Percentiles rank a stretch among this genome's conserved stretches.
Conservation (phyloP, 1,139 yeast genomes). For the Zygoascus meyerae region DNA sequence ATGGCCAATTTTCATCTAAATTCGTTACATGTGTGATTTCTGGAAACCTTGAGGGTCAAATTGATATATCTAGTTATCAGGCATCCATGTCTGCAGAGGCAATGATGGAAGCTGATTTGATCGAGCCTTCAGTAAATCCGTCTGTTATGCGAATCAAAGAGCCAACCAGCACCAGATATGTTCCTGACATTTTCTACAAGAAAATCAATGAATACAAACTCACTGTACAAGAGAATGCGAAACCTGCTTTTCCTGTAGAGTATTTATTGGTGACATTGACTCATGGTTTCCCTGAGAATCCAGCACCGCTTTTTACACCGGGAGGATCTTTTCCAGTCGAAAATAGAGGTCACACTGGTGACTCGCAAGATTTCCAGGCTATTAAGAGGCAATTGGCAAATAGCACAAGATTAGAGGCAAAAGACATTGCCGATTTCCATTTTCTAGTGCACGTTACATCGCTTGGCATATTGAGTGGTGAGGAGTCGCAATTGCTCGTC, state of each 20-base stretch:
- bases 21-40: slow-evolving; percentile 90
- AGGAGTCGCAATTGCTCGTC: slow-evolving; percentile 47
- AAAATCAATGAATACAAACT: slow-evolving; percentile 83
- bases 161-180: slow-evolving; percentile 66
- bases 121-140: slow-evolving; percentile 87
- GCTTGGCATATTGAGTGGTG: slow-evolving; percentile 45
- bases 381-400: slow-evolving; percentile 8
- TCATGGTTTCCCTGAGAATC: slow-evolving; percentile 81
- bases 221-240: slow-evolving; percentile 82
- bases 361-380: slow-evolving; percentile 53
- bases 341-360: slow-evolving; percentile 70
- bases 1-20: slow-evolving; percentile 70
- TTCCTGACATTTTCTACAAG: slow-evolving; percentile 88
- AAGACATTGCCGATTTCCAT: slow-evolving; percentile 64
- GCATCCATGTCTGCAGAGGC: slow-evolving; percentile 87
- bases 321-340: slow-evolving; percentile 59
- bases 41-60: slow-evolving; percentile 81
- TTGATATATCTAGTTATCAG: slow-evolving; percentile 87
- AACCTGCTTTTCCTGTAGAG: slow-evolving; percentile 95
- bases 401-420: slow-evolving; percentile 21
- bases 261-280: slow-evolving; percentile 81
- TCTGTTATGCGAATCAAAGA: slow-evolving; percentile 77
- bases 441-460: slow-evolving; percentile 52
- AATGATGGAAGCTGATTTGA: slow-evolving; percentile 75
- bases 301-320: slow-evolving; percentile 43